These are phyloP conservation scores for Metarhizium guizhouense DNA, from an alignment of 2,329 filamentous ascomycete genomes.

Conservation along the genomic window DNA sequence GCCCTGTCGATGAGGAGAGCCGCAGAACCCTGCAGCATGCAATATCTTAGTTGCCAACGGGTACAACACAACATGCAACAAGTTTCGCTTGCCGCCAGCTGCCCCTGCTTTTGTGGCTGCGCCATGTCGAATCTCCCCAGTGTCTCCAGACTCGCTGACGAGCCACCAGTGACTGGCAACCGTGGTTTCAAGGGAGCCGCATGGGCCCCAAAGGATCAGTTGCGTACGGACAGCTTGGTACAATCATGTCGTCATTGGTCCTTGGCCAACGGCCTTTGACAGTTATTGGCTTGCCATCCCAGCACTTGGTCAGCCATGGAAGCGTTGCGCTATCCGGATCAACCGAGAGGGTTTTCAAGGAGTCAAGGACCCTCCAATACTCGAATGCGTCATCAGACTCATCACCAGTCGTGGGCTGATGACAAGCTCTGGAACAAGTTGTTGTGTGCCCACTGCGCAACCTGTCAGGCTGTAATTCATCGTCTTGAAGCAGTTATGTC, in stretches of 20 bases:
- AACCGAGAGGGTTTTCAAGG: neutral
- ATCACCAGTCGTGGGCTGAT: no score
- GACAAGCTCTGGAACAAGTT: no score
- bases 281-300: neutral
- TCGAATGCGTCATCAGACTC: no score
- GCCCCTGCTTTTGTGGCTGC: neutral
- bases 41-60: no score
- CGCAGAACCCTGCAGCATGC: neutral
- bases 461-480: no score
- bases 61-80: no score
- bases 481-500: no score
- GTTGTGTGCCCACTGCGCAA: no score
- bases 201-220: neutral
- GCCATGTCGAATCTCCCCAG: neutral
- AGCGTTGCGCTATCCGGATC: neutral
- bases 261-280: neutral
- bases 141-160: neutral
- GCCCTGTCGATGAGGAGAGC: neutral
- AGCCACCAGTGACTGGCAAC: neutral
- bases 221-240: neutral
- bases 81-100: neutral
- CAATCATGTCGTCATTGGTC: slow-evolving; percentile 1
- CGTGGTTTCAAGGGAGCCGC: neutral
- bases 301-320: neutral
- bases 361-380: no score